A percentile compares a stretch with the other conserved stretches of the same genome.
Conservation (phyloP, 2,329 filamentous ascomycete species). For the Clarireedia hainanense region DNA sequence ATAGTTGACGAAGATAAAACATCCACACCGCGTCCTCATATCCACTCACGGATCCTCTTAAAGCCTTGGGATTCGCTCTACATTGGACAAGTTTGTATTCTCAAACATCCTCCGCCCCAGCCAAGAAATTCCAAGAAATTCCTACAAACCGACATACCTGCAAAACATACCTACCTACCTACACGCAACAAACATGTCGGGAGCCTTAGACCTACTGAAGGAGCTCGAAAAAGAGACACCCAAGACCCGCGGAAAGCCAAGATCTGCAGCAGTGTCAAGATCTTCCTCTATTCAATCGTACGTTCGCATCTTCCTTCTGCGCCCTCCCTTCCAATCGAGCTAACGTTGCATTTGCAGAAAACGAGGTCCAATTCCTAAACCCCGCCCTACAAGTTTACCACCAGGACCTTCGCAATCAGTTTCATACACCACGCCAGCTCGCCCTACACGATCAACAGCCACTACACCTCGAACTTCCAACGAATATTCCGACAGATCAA, state of each 20-base stretch:
- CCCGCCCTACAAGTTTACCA: neutral
- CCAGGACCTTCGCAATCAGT: neutral
- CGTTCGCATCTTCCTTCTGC: neutral
- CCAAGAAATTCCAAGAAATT: no score
- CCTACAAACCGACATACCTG: no score
- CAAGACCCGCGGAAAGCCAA: neutral
- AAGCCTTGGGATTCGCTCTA: no score
- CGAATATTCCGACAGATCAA: slow-evolving; percentile 2
- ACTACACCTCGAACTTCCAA: slow-evolving; percentile 4
- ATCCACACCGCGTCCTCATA: no score
- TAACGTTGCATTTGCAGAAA: neutral
- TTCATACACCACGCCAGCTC: neutral
- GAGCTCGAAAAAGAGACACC: slow-evolving; percentile 6
- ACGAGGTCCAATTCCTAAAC: neutral
- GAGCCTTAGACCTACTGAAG: neutral
- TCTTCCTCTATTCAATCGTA: slow-evolving; percentile 8
- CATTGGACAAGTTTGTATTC: no score
- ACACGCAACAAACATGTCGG: neutral
- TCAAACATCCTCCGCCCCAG: no score
- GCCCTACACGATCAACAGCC: slow-evolving; percentile 4
- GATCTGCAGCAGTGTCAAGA: slow-evolving; percentile 4
- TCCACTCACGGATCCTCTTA: no score
- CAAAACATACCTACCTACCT: neutral
- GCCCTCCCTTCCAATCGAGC: neutral
- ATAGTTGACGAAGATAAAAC: no score